Percentiles rank a stretch among this genome's conserved stretches.
These are phyloP conservation scores for Hypoxylon sp. DNA, from an alignment of 2,329 filamentous ascomycete species.

Conservation along the genomic window DNA sequence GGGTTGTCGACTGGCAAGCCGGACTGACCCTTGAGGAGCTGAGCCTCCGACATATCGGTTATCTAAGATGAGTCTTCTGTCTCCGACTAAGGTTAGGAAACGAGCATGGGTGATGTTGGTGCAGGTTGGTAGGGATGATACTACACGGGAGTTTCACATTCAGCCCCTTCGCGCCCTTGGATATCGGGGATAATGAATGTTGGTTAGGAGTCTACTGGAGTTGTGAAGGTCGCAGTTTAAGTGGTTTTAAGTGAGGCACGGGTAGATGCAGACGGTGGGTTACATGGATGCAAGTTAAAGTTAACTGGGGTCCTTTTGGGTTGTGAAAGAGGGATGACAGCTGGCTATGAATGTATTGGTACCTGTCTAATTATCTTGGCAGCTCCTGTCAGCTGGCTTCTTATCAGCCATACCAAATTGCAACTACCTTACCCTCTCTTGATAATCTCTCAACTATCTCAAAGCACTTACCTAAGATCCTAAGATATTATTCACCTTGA, in stretches of 20 bases:
- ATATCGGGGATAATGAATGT: not conserved
- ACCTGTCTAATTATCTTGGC: not conserved
- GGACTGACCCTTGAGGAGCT: slow-evolving; percentile 54
- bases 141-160: slow-evolving; percentile 16
- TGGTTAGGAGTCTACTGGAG: not conserved
- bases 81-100: not conserved
- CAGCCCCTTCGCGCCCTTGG: not conserved
- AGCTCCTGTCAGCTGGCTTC: slow-evolving; percentile 1
- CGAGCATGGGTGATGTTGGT: slow-evolving; percentile 2
- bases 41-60: slow-evolving; percentile 35
- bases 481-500: not conserved
- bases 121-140: slow-evolving; percentile 11
- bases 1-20: slow-evolving; percentile 72
- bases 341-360: slow-evolving; percentile 1
- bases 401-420: not conserved
- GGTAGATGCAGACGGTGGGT: not conserved
- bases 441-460: not conserved
- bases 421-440: not conserved
- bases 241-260: not conserved
- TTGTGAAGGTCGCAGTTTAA: not conserved
- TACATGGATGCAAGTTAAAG: slow-evolving; percentile 1
- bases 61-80: not conserved
- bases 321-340: not conserved
- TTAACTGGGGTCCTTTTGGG: not conserved
- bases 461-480: not conserved